Percentiles rank a stretch among this genome's conserved stretches.
phyloP scores from a whole-genome alignment of 2,329 filamentous ascomycete species.

The Dichotomopilus funicola region DNA sequence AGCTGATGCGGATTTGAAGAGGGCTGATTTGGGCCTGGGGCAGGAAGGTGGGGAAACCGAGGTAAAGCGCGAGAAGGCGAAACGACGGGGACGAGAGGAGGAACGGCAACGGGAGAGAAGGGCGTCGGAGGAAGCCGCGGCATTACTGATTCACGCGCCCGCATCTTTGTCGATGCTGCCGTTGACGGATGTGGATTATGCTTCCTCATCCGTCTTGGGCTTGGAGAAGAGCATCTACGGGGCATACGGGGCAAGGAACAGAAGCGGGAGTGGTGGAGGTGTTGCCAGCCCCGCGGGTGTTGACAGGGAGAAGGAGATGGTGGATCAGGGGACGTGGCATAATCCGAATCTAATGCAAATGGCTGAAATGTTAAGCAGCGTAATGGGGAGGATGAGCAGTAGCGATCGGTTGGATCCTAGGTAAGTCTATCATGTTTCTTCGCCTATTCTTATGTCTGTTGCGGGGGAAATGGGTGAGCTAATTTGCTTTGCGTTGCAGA shows the following conservation, averaged over 20 bases:
- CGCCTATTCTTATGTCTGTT: neutral
- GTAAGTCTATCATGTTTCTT: constrained; percentile 1
- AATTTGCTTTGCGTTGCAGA: constrained; percentile 15
- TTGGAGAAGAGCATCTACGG: neutral
- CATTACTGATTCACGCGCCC: neutral
- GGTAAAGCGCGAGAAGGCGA: no score
- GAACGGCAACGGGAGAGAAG: neutral
- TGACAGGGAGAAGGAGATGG: neutral
- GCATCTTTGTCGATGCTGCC: constrained; percentile 8
- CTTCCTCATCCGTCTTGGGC: neutral
- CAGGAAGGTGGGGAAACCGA: no score
- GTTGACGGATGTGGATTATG: constrained; percentile 2
- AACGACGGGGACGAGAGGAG: neutral
- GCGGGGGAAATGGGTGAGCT: neutral
- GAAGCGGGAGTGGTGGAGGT: neutral
- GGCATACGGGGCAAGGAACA: neutral
- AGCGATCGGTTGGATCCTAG: constrained; percentile 7
- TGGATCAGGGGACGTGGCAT: constrained; percentile 28
- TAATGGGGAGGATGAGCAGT: constrained; percentile 28
- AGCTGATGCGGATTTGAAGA: neutral
- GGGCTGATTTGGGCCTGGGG: no score
- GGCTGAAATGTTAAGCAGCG: constrained; percentile 37
- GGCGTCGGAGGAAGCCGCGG: neutral
- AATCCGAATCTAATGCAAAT: constrained; percentile 40
- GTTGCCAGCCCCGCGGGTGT: neutral